A percentile compares a stretch with the other conserved stretches of the same genome.
phyloP scores from a whole-genome alignment of 495 filamentous ascomycete species.

The Penicillium subrubescens region DNA sequence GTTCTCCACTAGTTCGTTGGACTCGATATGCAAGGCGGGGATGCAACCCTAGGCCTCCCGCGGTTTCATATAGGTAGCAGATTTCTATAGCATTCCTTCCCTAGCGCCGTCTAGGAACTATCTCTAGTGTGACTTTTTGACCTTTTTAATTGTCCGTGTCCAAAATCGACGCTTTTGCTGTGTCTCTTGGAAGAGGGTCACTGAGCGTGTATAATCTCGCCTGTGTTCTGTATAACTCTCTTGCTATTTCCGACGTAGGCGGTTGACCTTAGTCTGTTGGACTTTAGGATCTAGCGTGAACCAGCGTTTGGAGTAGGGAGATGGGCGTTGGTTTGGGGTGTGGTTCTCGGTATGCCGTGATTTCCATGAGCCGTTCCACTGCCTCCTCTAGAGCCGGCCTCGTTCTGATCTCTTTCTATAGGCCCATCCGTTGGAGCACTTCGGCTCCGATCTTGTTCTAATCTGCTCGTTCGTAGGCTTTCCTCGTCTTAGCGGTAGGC shows the following conservation, averaged over 20 bases:
- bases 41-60: constrained; percentile 23
- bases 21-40: constrained; percentile 15
- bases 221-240: constrained; percentile 17
- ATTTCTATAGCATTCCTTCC: constrained; percentile 23
- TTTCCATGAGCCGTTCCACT: constrained; percentile 14
- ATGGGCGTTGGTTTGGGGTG: constrained; percentile 15
- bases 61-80: constrained; percentile 29
- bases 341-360: constrained; percentile 8
- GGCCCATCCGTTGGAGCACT: constrained; percentile 10
- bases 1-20: constrained; percentile 19
- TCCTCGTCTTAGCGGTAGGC: constrained; percentile 14
- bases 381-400: constrained; percentile 15
- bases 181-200: constrained; percentile 11
- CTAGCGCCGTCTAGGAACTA: constrained; percentile 15
- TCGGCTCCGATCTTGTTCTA: too few species aligned
- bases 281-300: constrained; percentile 26
- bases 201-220: constrained; percentile 5
- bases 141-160: constrained; percentile 17
- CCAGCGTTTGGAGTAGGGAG: constrained; percentile 30
- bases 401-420: constrained; percentile 15
- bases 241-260: constrained; percentile 23
- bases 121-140: constrained; percentile 9
- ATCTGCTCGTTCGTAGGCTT: constrained; percentile 29
- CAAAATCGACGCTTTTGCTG: constrained; percentile 15
- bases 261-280: constrained; percentile 22